Evolutionary conservation across 306 rosid species (phyloP), one percentile per base, ranked within the genome.

Genomic region (Glycyrrhiza uralensis): DNA sequence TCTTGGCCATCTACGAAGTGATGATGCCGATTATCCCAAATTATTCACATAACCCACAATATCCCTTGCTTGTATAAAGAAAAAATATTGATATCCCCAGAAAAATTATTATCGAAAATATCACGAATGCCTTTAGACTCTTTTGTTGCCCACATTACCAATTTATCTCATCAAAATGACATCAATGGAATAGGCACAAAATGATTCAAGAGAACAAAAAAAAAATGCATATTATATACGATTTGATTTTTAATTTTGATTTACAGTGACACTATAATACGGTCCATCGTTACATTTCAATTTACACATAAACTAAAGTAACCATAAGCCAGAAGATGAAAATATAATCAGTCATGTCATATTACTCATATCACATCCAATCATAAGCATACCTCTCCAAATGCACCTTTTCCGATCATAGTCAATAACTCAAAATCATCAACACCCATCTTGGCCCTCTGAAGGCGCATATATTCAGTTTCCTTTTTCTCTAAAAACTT

Each of bases 381-480:
- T 36, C 49, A 52, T 20, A 39, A 32, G 56, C 74, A 73, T 88
- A 94, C 99, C 99, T 95, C 99, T 41, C 99, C 99, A 79, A 95
- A 95, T 78, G 99, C 99, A 38, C 99, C 99, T 82, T 85, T 95
- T 26, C 99, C 99, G 9, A 95, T 95, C 94, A 95, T 95, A 71
- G 99, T 89, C 83, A 95, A 72, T 84, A 91, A 75, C 83, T 89
- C 97, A 72, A 95, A 95, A 84, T 95, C 96, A 76, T 88, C 96
- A 54, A 84, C 95, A 4, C 96, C 97, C 97, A 95, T 95, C 81
- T 95, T 95, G 82, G 90, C 96, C 88, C 99, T 91, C 77, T 95
- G 96, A 70, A 91, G 90, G 56, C 99, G 97, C 97, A 95, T 95
- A 75, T 95, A 95, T 68, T 95, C 99, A 0, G 99, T 91, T 81